A percentile compares a stretch with the other conserved stretches of the same genome.
These are phyloP conservation scores for Aspergillus calidoustus DNA, from an alignment of 2,329 filamentous ascomycete species.

Conservation along the genomic window DNA sequence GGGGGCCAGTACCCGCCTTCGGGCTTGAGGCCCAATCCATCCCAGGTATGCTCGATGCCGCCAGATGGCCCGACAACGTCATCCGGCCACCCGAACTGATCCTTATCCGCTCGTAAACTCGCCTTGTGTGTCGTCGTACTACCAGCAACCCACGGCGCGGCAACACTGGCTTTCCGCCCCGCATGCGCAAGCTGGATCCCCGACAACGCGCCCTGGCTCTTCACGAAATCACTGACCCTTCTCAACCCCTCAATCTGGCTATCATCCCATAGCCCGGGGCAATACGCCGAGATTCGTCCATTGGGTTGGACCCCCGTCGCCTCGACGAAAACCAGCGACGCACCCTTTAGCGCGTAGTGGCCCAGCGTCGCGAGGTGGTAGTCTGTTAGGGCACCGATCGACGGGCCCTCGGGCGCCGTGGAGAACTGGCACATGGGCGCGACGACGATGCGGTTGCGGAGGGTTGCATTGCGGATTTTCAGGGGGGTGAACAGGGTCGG, in stretches of 20 bases:
- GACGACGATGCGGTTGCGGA: conserved; percentile 6
- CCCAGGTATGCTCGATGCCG: not conserved
- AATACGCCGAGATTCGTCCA: not conserved
- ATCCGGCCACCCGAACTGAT: not conserved
- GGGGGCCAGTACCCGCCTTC: not conserved
- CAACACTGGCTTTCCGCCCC: not conserved
- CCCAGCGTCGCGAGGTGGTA: conserved; percentile 3
- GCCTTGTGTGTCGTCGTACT: not conserved
- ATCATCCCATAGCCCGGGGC: conserved; percentile 2
- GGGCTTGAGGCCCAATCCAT: not conserved
- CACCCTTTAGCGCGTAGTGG: conserved; percentile 5
- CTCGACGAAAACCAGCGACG: not conserved
- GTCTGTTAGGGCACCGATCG: not conserved
- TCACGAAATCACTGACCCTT: not conserved
- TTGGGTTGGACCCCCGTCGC: conserved; percentile 3
- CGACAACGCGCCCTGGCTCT: not conserved
- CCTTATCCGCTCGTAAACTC: not conserved
- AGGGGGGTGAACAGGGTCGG: not conserved
- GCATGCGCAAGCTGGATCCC: conserved; percentile 11
- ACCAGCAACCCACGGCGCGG: not conserved
- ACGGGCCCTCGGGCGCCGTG: not conserved
- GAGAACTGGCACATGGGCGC: conserved; percentile 7
- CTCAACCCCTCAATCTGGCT: not conserved
- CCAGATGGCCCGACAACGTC: conserved; percentile 3
- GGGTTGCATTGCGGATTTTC: not conserved